phyloP scores from a whole-genome alignment of 2,329 filamentous ascomycete species.

The Colletotrichum spaethianum region DNA sequence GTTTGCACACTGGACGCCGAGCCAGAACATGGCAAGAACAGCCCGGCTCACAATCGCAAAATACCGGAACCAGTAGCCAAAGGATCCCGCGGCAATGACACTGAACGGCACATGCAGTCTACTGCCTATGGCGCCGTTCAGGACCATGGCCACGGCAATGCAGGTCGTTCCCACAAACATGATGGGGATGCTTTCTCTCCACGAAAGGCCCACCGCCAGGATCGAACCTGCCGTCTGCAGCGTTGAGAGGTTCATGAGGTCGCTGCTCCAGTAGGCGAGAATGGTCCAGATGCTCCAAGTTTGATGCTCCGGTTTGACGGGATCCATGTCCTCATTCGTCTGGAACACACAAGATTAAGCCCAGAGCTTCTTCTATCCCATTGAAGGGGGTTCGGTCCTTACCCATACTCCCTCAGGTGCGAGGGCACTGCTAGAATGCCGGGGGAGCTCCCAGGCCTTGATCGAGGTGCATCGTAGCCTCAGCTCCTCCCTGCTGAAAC shows the following conservation, averaged over 20 bases:
- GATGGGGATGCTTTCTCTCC: constrained; percentile 48
- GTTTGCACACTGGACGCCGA: constrained; percentile 68
- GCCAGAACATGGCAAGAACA: constrained; percentile 68
- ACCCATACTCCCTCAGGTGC: constrained; percentile 61
- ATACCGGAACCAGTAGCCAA: constrained; percentile 54
- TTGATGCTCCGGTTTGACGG: constrained; percentile 33
- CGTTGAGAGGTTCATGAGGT: constrained; percentile 52
- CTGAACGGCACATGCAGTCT: constrained; percentile 55
- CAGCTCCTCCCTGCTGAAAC: constrained; percentile 45
- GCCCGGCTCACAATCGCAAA: constrained; percentile 55
- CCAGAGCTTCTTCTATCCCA: not conserved
- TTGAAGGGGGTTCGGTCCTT: constrained; percentile 27
- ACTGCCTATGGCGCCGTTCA: constrained; percentile 55
- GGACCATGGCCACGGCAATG: constrained; percentile 63
- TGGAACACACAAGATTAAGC: not conserved
- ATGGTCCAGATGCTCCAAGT: constrained; percentile 56
- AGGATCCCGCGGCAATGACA: constrained; percentile 52
- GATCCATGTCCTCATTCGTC: constrained; percentile 40
- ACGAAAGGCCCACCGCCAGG: constrained; percentile 52
- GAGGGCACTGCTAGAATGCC: constrained; percentile 61
- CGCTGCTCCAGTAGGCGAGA: constrained; percentile 54
- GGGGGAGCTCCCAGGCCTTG: constrained; percentile 62
- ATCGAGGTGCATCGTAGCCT: constrained; percentile 57
- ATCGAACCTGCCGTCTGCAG: constrained; percentile 54
- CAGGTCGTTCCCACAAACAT: constrained; percentile 49